phyloP scores from a whole-genome alignment of 2,329 filamentous ascomycete species.

The Curvularia sp. region DNA sequence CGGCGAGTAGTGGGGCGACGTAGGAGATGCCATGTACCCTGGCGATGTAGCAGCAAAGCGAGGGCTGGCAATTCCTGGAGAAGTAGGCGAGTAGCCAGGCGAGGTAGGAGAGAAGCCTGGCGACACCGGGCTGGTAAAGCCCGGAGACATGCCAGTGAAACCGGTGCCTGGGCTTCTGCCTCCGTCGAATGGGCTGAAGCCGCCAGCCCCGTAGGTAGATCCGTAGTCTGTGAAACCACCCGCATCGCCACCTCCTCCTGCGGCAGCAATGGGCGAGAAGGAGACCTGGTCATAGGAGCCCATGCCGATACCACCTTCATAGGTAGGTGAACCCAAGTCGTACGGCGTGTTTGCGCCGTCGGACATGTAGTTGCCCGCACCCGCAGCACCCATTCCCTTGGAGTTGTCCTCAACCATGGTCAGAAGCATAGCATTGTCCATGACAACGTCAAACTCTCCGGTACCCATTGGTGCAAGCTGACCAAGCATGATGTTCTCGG shows the following conservation, averaged over 20 bases:
- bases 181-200: slow-evolving; percentile 71
- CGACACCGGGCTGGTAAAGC: slow-evolving; percentile 48
- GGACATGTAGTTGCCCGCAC: slow-evolving; percentile 70
- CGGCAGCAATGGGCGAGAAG: slow-evolving; percentile 78
- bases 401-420: slow-evolving; percentile 94
- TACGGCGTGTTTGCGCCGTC: slow-evolving; percentile 94
- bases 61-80: slow-evolving; percentile 66
- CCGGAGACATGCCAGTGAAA: slow-evolving; percentile 49
- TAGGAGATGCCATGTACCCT: slow-evolving; percentile 59
- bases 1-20: slow-evolving; percentile 67
- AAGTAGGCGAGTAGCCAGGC: slow-evolving; percentile 67
- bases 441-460: slow-evolving; percentile 89
- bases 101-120: slow-evolving; percentile 57
- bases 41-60: slow-evolving; percentile 61
- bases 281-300: slow-evolving; percentile 62
- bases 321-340: slow-evolving; percentile 72
- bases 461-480: slow-evolving; percentile 97
- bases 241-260: slow-evolving; percentile 63
- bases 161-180: slow-evolving; percentile 71
- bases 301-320: slow-evolving; percentile 68
- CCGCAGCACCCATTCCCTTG: slow-evolving; percentile 66
- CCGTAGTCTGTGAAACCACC: slow-evolving; percentile 70
- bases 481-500: slow-evolving; percentile 97
- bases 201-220: slow-evolving; percentile 67
- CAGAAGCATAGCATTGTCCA: slow-evolving; percentile 95